Conservation (phyloP, 1,139 yeast genomes). For the Hyphopichia wangnamkhiaoensis region DNA sequence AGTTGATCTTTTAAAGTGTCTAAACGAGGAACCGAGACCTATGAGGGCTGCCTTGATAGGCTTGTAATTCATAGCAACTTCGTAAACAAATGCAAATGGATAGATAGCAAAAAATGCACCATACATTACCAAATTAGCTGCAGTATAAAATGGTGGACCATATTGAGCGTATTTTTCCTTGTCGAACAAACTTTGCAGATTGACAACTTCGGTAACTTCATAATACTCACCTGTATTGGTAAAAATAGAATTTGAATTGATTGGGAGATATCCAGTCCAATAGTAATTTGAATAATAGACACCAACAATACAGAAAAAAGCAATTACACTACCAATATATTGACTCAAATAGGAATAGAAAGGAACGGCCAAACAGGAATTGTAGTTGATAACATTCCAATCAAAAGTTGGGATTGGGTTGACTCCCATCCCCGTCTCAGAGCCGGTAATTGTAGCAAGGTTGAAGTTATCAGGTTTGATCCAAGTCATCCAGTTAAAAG, state of each 20-base stretch:
- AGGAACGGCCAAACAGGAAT: conserved; percentile 38
- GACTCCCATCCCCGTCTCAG: conserved; percentile 52
- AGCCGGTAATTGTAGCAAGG: conserved; percentile 61
- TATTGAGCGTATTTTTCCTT: conserved; percentile 39
- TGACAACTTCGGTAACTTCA: conserved; percentile 42
- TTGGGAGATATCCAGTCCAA: conserved; percentile 56
- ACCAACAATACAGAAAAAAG: conserved; percentile 42
- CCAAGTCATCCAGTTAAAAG: conserved; percentile 43
- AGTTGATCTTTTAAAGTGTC: conserved; percentile 9
- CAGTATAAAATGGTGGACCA: conserved; percentile 49
- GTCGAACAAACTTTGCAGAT: conserved; percentile 38
- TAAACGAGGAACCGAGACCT: conserved; percentile 18
- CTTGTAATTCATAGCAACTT: conserved; percentile 30
- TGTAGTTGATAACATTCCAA: conserved; percentile 38
- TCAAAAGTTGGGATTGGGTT: conserved; percentile 60
- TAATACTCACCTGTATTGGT: conserved; percentile 49
- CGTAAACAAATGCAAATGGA: conserved; percentile 56
- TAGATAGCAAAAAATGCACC: conserved; percentile 61
- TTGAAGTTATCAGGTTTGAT: conserved; percentile 28
- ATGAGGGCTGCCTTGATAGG: conserved; percentile 24
- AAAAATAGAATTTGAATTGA: conserved; percentile 49
- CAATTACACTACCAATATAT: conserved; percentile 44
- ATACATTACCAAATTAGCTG: conserved; percentile 46
- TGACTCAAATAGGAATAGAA: conserved; percentile 46
- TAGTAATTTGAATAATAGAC: conserved; percentile 52